These are phyloP conservation scores for Cercospora canescens DNA, from an alignment of 2,329 filamentous ascomycete genomes.

Conservation along the genomic window DNA sequence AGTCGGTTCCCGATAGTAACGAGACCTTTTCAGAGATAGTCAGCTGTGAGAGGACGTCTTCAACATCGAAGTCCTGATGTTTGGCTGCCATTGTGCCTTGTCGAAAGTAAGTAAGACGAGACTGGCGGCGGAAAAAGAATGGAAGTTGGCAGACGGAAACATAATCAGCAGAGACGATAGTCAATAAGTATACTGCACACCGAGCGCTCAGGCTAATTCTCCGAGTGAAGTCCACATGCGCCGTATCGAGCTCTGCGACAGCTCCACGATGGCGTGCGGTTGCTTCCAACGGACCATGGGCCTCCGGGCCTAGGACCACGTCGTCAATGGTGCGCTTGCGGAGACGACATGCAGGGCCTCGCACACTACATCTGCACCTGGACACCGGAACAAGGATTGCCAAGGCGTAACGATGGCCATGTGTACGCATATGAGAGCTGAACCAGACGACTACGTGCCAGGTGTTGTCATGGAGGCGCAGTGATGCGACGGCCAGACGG, in stretches of 20 bases:
- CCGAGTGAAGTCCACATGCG: not conserved
- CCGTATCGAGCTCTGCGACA: not conserved
- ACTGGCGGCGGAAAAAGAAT: not conserved
- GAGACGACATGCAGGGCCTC: not conserved
- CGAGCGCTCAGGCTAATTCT: not conserved
- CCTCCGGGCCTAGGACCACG: not conserved
- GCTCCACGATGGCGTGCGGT: not conserved
- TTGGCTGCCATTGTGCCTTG: constrained; percentile 8
- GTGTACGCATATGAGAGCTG: not conserved
- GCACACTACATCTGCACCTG: not conserved
- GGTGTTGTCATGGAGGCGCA: not conserved
- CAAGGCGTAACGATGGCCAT: not conserved
- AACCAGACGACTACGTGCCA: not conserved
- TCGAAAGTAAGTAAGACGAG: not conserved
- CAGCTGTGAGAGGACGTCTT: constrained; percentile 32
- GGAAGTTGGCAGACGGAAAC: not conserved
- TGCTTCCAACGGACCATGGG: constrained; percentile 3
- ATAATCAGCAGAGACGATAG: not conserved
- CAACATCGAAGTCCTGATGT: constrained; percentile 33
- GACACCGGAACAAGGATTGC: not conserved
- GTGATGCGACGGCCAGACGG: not conserved
- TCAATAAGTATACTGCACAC: not conserved
- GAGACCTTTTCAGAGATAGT: constrained; percentile 35
- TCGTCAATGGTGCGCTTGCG: not conserved
- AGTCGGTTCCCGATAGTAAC: constrained; percentile 52